Base-by-base conservation (phyloP, 2,329 filamentous ascomycete species). In the Colletotrichum limetticola region DNA sequence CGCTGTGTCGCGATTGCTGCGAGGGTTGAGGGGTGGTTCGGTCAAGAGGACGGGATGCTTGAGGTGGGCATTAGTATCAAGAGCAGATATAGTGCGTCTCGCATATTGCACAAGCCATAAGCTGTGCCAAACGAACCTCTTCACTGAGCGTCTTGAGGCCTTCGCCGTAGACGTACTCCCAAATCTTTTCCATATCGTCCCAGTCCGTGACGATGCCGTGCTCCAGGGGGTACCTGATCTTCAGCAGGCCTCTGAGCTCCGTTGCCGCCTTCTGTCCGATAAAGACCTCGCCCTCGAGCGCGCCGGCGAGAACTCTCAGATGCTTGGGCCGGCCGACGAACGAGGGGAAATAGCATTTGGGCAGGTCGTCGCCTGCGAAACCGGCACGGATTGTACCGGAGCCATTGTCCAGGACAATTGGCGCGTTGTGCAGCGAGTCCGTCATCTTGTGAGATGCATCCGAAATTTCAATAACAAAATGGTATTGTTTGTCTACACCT, bases 161-260 rank as follows among this genome's bases (percentile, higher is more conserved):
- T 80, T 98, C 96, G 71, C 94, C 94, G 82, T 98, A 99, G 66
- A 99, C 95, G 80, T 97, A 97, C 79, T 97, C 94, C 97, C 97
- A 99, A 85, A 99, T 99, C 86, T 95, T 92, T 87, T 99, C 97
- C 97, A 99, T 99, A 81, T 99, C 97, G 81, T 98, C 97, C 97
- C 97, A 99, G 84, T 99, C 95, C 77, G 97, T 99, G 75, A 99
- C 97, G 79, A 99, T 97, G 78, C 97, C 97, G 82, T 99, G 97
- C 85, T 98, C 97, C 68, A 99, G 86, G 57, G 97, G 97, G 82
- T 98, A 98, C 76, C 92, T 90, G 78, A 99, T 98, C 89, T 98
- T 99, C 78, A 99, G 89, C 74, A 99, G 86, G 3, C 97, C 97
- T 79, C 96, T 91, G 79, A 98, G 88, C 80, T 98, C 95, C 78